Percentiles rank a stretch among this genome's conserved stretches.
Evolutionary conservation across 73 alveolate genomes (phyloP).

Genomic region (Paramecium sonneborni): DNA sequence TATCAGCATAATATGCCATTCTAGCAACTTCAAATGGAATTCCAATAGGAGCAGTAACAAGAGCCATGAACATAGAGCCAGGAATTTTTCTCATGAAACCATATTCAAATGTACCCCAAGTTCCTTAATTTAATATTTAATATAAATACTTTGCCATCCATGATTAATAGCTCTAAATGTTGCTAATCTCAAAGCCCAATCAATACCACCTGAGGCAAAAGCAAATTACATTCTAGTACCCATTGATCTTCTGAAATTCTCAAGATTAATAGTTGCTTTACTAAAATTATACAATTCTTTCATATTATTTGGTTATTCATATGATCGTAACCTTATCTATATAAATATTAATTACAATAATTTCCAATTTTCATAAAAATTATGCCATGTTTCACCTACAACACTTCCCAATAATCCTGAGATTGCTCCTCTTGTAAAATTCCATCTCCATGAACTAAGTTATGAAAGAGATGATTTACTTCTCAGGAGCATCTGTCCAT

Average conservation of each 20-base stretch:
- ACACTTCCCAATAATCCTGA: conserved; percentile 38
- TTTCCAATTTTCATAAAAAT: conserved; percentile 53
- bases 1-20: conserved; percentile 86
- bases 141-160: conserved; percentile 60
- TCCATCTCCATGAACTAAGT: conserved; percentile 58
- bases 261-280: conserved; percentile 33
- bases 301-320: conserved; percentile 37
- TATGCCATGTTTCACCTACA: conserved; percentile 27
- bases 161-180: conserved; percentile 52
- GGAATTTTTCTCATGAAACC: conserved; percentile 59
- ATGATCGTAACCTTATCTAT: background rate
- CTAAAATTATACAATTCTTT: conserved; percentile 3
- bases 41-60: conserved; percentile 58
- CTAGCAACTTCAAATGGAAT: conserved; percentile 80
- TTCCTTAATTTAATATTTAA: background rate
- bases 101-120: conserved; percentile 55
- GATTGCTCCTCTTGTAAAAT: conserved; percentile 58
- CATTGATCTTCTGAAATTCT: conserved; percentile 54
- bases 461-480: background rate
- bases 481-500: conserved; percentile 66
- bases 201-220: conserved; percentile 50
- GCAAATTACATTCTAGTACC: conserved; percentile 58
- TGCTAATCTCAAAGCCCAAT: conserved; percentile 61
- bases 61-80: conserved; percentile 52
- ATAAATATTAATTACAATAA: background rate